These are phyloP conservation scores for Daldinia eschscholtzii DNA, from an alignment of 2,329 filamentous ascomycete genomes.

Conservation along the genomic window DNA sequence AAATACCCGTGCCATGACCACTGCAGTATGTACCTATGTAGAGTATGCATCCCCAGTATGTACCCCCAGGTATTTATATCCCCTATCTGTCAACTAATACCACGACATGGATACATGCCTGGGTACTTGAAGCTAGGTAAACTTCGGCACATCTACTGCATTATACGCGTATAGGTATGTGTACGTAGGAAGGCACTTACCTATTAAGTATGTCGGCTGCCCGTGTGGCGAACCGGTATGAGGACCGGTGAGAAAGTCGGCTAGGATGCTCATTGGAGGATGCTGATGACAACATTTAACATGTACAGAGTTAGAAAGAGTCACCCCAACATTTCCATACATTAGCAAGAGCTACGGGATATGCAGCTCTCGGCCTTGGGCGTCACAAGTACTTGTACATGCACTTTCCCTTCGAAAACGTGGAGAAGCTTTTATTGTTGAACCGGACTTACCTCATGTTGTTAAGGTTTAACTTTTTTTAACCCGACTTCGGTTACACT, in stretches of 20 bases:
- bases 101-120: conserved; percentile 17
- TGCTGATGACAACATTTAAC: not conserved
- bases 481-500: not conserved
- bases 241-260: conserved; percentile 18
- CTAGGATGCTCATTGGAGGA: conserved; percentile 28
- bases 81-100: not conserved
- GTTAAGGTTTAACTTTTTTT: too few species aligned
- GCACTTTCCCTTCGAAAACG: not conserved
- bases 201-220: conserved; percentile 8
- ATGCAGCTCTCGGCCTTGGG: conserved; percentile 19
- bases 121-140: conserved; percentile 25
- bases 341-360: not conserved
- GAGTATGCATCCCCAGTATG: not conserved
- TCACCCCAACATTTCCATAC: conserved; percentile 11
- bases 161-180: not conserved
- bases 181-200: not conserved
- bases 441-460: not conserved
- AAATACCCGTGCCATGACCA: too few species aligned
- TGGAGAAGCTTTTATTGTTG: not conserved
- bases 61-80: conserved; percentile 7
- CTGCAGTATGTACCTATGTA: not conserved
- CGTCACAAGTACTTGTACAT: conserved; percentile 14
- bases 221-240: conserved; percentile 14
- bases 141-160: too few species aligned
- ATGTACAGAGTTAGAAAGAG: conserved; percentile 3